Evolutionary conservation across 164 flowering plant species (phyloP).

Genomic region (Platanus orientalis): DNA sequence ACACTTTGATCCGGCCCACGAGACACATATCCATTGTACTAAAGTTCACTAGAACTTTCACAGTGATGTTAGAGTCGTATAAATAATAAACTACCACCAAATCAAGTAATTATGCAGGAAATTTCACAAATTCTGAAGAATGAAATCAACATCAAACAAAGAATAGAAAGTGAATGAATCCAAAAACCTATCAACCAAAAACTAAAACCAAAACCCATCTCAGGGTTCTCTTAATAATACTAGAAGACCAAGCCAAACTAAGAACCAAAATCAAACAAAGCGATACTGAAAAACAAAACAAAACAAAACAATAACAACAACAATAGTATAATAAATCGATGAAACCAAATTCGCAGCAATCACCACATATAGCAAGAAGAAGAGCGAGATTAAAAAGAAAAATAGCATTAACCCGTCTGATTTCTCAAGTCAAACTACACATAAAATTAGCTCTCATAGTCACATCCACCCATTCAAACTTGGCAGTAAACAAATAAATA

Average conservation of each 20-base stretch:
- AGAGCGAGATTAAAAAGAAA: not conserved
- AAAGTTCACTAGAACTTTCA: too few species aligned
- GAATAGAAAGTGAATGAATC: not conserved
- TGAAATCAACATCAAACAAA: not conserved
- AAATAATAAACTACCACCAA: too few species aligned
- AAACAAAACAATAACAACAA: not conserved
- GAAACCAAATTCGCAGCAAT: not conserved
- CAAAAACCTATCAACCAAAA: not conserved
- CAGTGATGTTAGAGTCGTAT: too few species aligned
- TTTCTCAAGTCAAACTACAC: not conserved
- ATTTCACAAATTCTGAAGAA: not conserved
- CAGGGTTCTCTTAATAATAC: not conserved
- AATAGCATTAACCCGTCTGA: not conserved
- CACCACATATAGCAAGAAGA: not conserved
- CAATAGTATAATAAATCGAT: not conserved
- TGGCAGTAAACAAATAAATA: too few species aligned
- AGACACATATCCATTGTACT: too few species aligned
- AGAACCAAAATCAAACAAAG: too few species aligned
- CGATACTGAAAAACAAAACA: too few species aligned
- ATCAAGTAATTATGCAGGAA: not conserved
- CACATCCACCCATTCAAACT: too few species aligned
- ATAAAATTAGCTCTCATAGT: not conserved
- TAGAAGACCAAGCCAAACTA: not conserved
- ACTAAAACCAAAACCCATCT: conserved; percentile 1
- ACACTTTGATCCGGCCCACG: too few species aligned